Conservation (phyloP, 139 green algal species). For the Volvox africanus region DNA sequence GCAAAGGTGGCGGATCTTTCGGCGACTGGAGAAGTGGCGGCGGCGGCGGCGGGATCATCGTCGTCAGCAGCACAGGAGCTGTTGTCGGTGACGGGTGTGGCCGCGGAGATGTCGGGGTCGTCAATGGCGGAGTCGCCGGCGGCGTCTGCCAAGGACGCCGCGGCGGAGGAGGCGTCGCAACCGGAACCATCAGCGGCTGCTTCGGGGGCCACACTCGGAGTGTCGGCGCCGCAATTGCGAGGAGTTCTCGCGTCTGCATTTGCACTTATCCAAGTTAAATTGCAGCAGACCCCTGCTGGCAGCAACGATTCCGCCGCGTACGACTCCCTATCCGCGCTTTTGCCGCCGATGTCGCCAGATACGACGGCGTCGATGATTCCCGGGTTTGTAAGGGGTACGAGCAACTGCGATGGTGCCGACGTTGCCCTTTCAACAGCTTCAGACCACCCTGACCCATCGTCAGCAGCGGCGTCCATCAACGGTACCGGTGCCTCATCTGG, state of each 20-base stretch:
- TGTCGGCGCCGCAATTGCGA: neutral
- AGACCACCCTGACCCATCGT: too few relatives aligned
- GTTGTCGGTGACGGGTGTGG: neutral
- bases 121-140: neutral
- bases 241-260: neutral
- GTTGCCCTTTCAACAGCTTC: too few relatives aligned
- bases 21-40: too few relatives aligned
- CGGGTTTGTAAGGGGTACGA: too few relatives aligned
- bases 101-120: neutral
- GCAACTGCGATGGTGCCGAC: too few relatives aligned
- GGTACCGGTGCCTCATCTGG: too few relatives aligned
- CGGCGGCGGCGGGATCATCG: neutral
- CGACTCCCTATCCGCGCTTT: constrained; percentile 11
- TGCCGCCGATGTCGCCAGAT: neutral
- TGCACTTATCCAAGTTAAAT: neutral
- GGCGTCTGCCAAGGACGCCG: neutral
- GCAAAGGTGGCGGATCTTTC: too few relatives aligned
- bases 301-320: neutral
- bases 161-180: neutral
- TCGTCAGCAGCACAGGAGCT: neutral
- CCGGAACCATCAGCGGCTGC: neutral
- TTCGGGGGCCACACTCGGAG: too few relatives aligned
- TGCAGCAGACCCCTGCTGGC: neutral
- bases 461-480: too few relatives aligned
- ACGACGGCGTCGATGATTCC: neutral